Evolutionary conservation across 2,329 filamentous ascomycete species (phyloP), one percentile per base, ranked within the genome.

Genomic region (Aspergillus tanneri): DNA sequence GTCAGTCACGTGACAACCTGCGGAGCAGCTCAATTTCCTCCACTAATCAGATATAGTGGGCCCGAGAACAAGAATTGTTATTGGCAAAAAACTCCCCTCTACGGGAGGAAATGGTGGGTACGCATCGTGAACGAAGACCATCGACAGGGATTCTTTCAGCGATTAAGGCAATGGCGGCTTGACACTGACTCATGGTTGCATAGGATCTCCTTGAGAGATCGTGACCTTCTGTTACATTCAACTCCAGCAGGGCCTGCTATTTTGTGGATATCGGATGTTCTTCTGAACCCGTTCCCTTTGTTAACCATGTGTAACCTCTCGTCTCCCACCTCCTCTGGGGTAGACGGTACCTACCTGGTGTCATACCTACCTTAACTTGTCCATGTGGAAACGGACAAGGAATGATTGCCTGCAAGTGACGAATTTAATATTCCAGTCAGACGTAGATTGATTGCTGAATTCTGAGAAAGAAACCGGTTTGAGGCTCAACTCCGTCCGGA

Each of bases 1-100:
- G 24, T 51, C 38, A 16, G 30, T 59, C 57, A 59, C 57, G 57
- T 59, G 55, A 47, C 12, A 1, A 11, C 12, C 1, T 27, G 35
- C 22, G 16, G 28, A 16, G 34, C 22, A 37, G 41, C 38, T 40
- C 11, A 36, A 43, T 11, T 14, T 3, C 12, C 9, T 18, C 37
- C 28, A n/a, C 23, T 47, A 41, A 14, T 39, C 36, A 18, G n/a
- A 22, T n/a, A n/a, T n/a, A n/a, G n/a, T n/a, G n/a, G n/a, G n/a
- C n/a, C n/a, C n/a, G 25, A 9, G 41, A 4, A 25, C 14, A 12
- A 19, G 23, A 21, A 5, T 35, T 24, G 30, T 46, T 36, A 27
- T 37, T 36, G 14, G 36, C 18, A 35, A 30, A 5, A 21, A n/a
- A n/a, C n/a, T n/a, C n/a, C n/a, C n/a, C n/a, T n/a, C 24, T 30